Evolutionary conservation across 345 rosid genomes (phyloP).

Genomic region (Linum tenue): DNA sequence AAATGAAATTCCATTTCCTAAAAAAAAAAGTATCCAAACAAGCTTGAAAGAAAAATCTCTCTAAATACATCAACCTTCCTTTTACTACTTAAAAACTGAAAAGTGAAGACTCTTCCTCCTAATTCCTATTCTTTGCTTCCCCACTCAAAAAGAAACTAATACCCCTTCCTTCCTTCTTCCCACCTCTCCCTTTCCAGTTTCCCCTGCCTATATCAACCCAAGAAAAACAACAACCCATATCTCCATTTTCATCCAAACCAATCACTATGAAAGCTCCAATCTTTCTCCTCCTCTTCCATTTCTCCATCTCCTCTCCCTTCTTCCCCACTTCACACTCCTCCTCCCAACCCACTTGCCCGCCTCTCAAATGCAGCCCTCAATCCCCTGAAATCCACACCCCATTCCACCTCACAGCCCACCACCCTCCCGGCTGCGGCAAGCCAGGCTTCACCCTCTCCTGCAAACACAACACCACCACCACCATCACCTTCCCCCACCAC

Average conservation of each 20-base stretch:
- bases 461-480: constrained; percentile 36
- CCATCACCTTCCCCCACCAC: constrained; percentile 31
- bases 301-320: neutral
- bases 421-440: constrained; percentile 17
- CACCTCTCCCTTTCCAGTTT: neutral
- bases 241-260: neutral
- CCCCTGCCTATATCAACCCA: neutral
- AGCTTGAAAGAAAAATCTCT: too few species aligned
- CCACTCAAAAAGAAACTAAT: constrained; percentile 32
- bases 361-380: constrained; percentile 23
- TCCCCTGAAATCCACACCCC: constrained; percentile 41
- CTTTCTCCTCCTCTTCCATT: neutral
- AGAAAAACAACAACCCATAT: neutral
- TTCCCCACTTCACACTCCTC: constrained; percentile 10
- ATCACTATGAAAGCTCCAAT: neutral
- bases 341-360: constrained; percentile 12
- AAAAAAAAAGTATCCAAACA: too few species aligned
- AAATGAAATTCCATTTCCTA: too few species aligned
- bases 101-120: neutral
- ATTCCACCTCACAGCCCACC: constrained; percentile 23
- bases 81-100: constrained; percentile 21
- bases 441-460: constrained; percentile 41
- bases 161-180: neutral
- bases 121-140: constrained; percentile 15
- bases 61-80: neutral